A percentile compares a stretch with the other conserved stretches of the same genome.
Evolutionary conservation across 805 yeast genomes (phyloP).

Genomic region (Teunomyces panamensis): DNA sequence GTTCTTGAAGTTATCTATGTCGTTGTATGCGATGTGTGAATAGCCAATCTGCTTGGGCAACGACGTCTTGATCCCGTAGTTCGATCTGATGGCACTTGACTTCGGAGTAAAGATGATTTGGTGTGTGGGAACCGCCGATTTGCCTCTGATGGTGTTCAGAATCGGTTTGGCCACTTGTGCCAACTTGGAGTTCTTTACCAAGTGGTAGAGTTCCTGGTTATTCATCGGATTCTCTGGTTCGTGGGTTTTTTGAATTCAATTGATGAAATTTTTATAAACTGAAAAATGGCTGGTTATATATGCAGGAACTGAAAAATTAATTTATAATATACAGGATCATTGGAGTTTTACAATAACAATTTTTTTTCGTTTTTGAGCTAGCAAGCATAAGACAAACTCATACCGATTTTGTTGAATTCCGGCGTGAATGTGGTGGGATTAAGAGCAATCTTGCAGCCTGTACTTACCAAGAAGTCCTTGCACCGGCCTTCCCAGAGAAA

Average conservation of each 20-base stretch:
- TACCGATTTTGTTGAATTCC: constrained; percentile 51
- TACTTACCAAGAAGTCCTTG: constrained; percentile 72
- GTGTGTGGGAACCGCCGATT: constrained; percentile 54
- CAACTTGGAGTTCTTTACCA: constrained; percentile 39
- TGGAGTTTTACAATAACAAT: not conserved
- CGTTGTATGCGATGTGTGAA: constrained; percentile 60
- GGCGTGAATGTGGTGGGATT: constrained; percentile 41
- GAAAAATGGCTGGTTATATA: no score
- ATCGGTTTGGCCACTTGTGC: constrained; percentile 46
- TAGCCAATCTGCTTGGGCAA: constrained; percentile 61
- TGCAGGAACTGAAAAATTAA: not conserved
- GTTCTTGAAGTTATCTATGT: constrained; percentile 62
- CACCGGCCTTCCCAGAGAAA: constrained; percentile 86
- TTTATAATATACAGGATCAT: not conserved
- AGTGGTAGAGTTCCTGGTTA: constrained; percentile 30
- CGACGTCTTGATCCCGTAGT: constrained; percentile 73
- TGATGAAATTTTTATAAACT: constrained; percentile 2
- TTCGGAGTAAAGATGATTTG: constrained; percentile 71
- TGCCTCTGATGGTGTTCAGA: constrained; percentile 27
- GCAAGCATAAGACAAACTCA: constrained; percentile 61
- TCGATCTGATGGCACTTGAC: constrained; percentile 60
- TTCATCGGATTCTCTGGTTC: constrained; percentile 13
- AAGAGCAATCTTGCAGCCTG: constrained; percentile 60
- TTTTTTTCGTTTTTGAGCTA: constrained; percentile 14
- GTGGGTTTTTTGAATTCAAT: not conserved